Evolutionary conservation across 805 yeast genomes (phyloP).

Genomic region (Starmera amethionina): DNA sequence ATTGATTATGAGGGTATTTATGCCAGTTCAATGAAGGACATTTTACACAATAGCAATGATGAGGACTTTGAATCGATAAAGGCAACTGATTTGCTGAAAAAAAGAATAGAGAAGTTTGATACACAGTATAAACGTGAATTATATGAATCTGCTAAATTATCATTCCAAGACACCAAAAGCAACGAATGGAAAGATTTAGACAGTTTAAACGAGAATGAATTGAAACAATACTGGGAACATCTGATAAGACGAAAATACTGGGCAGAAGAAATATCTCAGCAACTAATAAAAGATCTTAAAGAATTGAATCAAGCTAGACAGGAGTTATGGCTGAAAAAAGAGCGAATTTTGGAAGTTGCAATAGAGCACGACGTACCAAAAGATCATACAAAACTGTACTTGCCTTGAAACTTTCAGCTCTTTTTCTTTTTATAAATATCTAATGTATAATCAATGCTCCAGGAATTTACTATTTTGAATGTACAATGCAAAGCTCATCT

Average conservation of each 20-base stretch:
- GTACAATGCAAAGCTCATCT: too few relatives aligned
- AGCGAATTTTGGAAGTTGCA: constrained; percentile 33
- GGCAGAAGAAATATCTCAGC: constrained; percentile 26
- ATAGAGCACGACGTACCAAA: constrained; percentile 21
- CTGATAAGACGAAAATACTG: constrained; percentile 27
- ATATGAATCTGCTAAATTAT: not conserved
- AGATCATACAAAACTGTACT: not conserved
- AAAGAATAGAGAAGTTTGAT: not conserved
- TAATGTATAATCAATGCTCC: too few relatives aligned
- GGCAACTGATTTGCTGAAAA: not conserved
- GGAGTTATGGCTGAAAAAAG: constrained; percentile 29
- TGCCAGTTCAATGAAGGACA: too few relatives aligned
- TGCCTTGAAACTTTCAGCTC: too few relatives aligned
- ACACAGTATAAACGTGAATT: not conserved
- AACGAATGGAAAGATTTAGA: too few relatives aligned
- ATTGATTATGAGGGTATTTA: too few relatives aligned
- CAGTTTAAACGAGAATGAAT: constrained; percentile 1
- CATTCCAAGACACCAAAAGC: not conserved
- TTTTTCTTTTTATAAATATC: too few relatives aligned
- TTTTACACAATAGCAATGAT: too few relatives aligned
- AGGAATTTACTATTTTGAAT: too few relatives aligned
- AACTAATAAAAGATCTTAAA: constrained; percentile 23
- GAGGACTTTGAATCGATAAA: too few relatives aligned
- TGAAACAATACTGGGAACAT: constrained; percentile 16
- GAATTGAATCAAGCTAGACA: constrained; percentile 24